Base-by-base conservation (phyloP, 495 filamentous ascomycete genomes). In the Talaromyces adpressus region DNA sequence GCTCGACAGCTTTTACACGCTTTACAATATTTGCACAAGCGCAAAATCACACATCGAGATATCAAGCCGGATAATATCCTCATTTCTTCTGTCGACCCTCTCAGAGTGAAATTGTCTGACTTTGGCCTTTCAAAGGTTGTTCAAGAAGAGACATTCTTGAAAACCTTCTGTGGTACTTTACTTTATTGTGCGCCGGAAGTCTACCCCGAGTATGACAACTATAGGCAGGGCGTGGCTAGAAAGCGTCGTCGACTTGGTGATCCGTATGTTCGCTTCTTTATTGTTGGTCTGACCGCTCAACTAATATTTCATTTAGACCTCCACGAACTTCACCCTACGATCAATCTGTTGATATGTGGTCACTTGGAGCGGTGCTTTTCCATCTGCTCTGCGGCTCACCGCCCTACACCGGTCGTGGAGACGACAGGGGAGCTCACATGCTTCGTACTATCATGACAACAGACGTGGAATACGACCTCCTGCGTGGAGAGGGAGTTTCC, bases 31-130 rank as follows among this genome's bases (percentile, higher is more conserved):
- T 79, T 98, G 11, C 94, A 98, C 69, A 75, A 82, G 36, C 87
- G 85, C 67, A 89, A 86, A 57, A 97, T 98, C 66, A 97, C 93
- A 0, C 94, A 98, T 76, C 89, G 94, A 4, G 94, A 98, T 74
- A 91, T 98, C 68, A 98, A 98, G 72, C 94, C 94, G 0, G 95
- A 98, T 75, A 98, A 98, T 69, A 97, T 98, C 63, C 79, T 98
- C 27, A 89, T 98, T 64, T 76, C 83, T 7, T 88, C 83, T 1
- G 68, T 83, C 1, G 81, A 89, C 16, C 93, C 93, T 0, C 81
- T 94, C 34, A 75, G 82, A 1, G 89, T 97, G 67, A 98, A 98
- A 76, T 79, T 98, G 14, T 95, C 95, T 0, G 94, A 98, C 70
- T 98, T 98, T 77, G 92, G 92, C 2, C 79, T 98, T 11, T 97